phyloP scores from a whole-genome alignment of 768 basidiomycete genomes.

The Clitopilus hobsonii region DNA sequence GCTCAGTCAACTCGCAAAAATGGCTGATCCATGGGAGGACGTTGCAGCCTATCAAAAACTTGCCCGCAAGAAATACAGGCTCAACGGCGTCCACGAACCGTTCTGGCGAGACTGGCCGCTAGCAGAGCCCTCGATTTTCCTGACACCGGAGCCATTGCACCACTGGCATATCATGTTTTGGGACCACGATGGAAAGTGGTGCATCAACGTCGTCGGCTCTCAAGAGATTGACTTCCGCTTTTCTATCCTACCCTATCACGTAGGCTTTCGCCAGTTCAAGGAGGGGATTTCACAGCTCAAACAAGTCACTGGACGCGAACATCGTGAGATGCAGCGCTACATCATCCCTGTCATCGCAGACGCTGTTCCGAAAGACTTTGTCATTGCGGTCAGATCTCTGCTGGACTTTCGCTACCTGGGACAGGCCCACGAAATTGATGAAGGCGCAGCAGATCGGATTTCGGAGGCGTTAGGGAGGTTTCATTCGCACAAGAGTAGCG shows the following conservation, averaged over 20 bases:
- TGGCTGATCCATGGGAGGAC: not conserved
- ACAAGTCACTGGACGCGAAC: constrained; percentile 19
- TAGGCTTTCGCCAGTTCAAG: constrained; percentile 18
- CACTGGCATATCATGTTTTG: constrained; percentile 20
- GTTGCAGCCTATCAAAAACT: not conserved
- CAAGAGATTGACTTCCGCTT: constrained; percentile 21
- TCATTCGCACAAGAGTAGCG: constrained; percentile 28
- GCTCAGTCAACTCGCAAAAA: not conserved
- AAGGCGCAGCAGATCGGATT: constrained; percentile 13
- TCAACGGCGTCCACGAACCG: constrained; percentile 6
- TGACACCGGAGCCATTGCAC: constrained; percentile 22
- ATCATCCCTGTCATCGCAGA: constrained; percentile 7
- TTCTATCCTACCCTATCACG: constrained; percentile 14
- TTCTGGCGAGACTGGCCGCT: constrained; percentile 21
- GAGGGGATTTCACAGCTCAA: constrained; percentile 21
- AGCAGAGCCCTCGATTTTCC: constrained; percentile 14
- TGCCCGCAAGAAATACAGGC: not conserved
- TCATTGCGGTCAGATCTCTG: constrained; percentile 7
- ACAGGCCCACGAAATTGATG: constrained; percentile 24
- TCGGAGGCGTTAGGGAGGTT: constrained; percentile 19
- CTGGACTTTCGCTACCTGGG: constrained; percentile 8
- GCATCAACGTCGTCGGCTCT: constrained; percentile 11
- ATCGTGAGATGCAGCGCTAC: constrained; percentile 4
- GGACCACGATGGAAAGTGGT: constrained; percentile 21
- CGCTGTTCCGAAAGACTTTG: constrained; percentile 4